phyloP scores from a whole-genome alignment of 129 eudicot species.

The Chrysanthemum seticuspe region DNA sequence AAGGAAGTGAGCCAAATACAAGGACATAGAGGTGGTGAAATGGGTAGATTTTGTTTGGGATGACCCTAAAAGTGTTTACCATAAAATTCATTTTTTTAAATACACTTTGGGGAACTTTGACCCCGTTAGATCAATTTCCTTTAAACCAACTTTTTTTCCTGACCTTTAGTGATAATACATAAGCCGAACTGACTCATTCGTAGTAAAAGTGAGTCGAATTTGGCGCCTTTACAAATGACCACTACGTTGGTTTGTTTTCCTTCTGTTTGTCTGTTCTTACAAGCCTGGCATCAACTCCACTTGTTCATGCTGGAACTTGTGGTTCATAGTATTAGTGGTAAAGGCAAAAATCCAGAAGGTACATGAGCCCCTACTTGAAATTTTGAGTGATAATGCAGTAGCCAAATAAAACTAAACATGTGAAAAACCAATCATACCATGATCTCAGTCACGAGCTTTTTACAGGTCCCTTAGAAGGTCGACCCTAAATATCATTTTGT shows the following conservation, averaged over 20 bases:
- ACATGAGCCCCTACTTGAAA: background rate
- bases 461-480: conserved; percentile 4
- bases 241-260: background rate
- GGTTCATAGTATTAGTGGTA: conserved; percentile 18
- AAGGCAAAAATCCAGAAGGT: conserved; percentile 11
- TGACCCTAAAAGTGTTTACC: too few species aligned
- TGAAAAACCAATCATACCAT: background rate
- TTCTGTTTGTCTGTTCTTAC: conserved; percentile 23
- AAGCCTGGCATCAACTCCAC: conserved; percentile 17
- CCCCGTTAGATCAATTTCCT: background rate
- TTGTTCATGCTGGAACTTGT: conserved; percentile 21
- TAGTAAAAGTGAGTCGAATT: background rate
- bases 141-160: background rate
- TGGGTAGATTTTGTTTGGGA: too few species aligned
- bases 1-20: background rate
- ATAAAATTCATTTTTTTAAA: background rate
- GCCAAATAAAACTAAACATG: conserved; percentile 5
- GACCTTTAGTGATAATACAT: background rate
- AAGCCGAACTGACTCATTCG: background rate
- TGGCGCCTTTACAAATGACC: background rate
- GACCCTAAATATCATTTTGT: background rate
- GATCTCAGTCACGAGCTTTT: background rate
- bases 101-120: background rate
- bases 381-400: background rate
- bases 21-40: too few species aligned